Evolutionary conservation across 108 stramenopile genomes (phyloP).

Genomic region (Ochromonas danica): DNA sequence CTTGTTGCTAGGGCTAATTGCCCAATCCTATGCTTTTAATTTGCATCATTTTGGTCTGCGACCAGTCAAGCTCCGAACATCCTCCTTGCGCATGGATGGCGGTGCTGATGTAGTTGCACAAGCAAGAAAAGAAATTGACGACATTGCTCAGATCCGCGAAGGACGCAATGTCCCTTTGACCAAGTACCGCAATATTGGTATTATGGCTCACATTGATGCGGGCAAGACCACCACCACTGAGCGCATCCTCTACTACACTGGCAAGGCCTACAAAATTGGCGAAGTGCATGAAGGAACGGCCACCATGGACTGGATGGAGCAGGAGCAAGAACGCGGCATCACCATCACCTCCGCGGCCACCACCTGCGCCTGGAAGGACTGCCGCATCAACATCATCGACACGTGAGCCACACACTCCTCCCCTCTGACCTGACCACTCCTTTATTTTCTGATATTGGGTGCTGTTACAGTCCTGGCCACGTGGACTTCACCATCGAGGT

Average conservation of each 20-base stretch:
- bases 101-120: too few relatives aligned
- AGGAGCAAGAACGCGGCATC: slow-evolving; percentile 83
- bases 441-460: background rate
- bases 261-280: slow-evolving; percentile 59
- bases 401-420: slow-evolving; percentile 56
- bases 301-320: slow-evolving; percentile 61
- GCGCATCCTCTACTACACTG: slow-evolving; percentile 58
- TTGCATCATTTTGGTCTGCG: too few relatives aligned
- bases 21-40: too few relatives aligned
- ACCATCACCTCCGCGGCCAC: slow-evolving; percentile 97
- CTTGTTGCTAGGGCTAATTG: too few relatives aligned
- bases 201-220: slow-evolving; percentile 60
- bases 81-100: background rate
- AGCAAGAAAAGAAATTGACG: background rate
- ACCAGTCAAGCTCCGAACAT: too few relatives aligned
- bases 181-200: slow-evolving; percentile 93
- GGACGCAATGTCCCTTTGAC: slow-evolving; percentile 70
- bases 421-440: background rate
- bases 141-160: slow-evolving; percentile 22
- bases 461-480: slow-evolving; percentile 79
- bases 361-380: slow-evolving; percentile 84
- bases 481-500: slow-evolving; percentile 98
- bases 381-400: slow-evolving; percentile 95
- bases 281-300: slow-evolving; percentile 58
- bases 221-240: slow-evolving; percentile 58